phyloP scores from a whole-genome alignment of 2,329 filamentous ascomycete species.

The Stenocarpella maydis region DNA sequence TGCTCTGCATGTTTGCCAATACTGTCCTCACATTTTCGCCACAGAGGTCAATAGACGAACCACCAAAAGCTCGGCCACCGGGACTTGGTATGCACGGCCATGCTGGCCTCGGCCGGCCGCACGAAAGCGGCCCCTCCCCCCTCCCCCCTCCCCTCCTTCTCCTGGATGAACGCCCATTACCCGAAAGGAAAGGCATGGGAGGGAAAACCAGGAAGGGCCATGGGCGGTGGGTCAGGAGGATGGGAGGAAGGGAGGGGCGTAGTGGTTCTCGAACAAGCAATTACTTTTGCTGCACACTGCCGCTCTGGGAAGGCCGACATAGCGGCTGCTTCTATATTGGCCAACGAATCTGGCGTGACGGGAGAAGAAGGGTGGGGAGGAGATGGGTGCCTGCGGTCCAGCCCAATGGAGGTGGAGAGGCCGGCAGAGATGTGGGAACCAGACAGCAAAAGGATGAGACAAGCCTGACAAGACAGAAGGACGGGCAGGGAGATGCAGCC shows the following conservation, averaged over 20 bases:
- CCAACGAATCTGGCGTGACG: background rate
- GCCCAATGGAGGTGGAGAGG: constrained; percentile 10
- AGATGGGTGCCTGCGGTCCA: background rate
- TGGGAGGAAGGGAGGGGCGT: background rate
- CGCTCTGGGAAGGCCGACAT: constrained; percentile 25
- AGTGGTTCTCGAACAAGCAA: constrained; percentile 23
- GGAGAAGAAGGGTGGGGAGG: background rate
- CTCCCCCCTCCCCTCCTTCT: background rate
- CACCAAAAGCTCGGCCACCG: background rate
- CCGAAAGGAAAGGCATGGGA: background rate
- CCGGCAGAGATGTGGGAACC: background rate
- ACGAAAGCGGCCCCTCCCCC: background rate
- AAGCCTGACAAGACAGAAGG: background rate
- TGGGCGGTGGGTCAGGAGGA: background rate
- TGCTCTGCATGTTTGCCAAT: background rate
- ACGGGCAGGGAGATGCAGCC: too few relatives aligned
- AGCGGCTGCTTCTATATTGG: background rate
- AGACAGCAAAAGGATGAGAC: background rate
- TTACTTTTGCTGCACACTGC: constrained; percentile 29
- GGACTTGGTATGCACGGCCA: background rate
- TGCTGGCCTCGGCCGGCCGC: background rate
- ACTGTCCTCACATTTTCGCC: background rate
- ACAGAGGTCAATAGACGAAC: background rate
- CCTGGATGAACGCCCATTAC: background rate
- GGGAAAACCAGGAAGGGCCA: background rate